Conservation (phyloP, 768 basidiomycete genomes). For the Gautieria morchelliformis region DNA sequence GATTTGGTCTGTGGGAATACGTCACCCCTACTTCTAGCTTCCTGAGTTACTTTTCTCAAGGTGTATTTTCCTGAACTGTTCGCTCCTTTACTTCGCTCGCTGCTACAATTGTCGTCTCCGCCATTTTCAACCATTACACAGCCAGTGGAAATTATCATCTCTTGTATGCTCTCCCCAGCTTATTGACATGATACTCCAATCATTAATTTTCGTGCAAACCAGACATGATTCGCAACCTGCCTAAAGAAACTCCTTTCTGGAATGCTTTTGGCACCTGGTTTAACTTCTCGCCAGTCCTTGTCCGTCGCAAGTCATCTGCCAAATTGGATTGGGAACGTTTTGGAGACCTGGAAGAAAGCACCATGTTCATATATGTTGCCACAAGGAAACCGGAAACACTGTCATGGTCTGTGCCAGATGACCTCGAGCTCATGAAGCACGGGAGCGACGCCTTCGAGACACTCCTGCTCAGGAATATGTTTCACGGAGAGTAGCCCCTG, state of each 20-base stretch:
- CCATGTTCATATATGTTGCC: constrained; percentile 54
- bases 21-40: not conserved
- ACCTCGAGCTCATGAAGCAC: constrained; percentile 49
- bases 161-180: constrained; percentile 29
- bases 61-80: constrained; percentile 82
- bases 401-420: constrained; percentile 46
- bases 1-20: constrained; percentile 47
- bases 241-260: constrained; percentile 73
- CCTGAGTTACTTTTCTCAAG: constrained; percentile 26
- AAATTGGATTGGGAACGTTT: not conserved
- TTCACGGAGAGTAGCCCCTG: not conserved
- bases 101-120: constrained; percentile 61
- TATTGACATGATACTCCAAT: not conserved
- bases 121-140: constrained; percentile 22
- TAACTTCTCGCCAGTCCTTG: constrained; percentile 46
- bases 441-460: constrained; percentile 64
- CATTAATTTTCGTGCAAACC: not conserved
- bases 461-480: constrained; percentile 38
- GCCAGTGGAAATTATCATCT: constrained; percentile 41
- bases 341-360: constrained; percentile 25
- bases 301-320: constrained; percentile 15
- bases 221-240: constrained; percentile 60
- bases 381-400: constrained; percentile 47
- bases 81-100: constrained; percentile 63
- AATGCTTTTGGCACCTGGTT: constrained; percentile 75